These are phyloP conservation scores for Syzygium malaccense DNA, from an alignment of 441 rosid genomes.

Conservation along the genomic window DNA sequence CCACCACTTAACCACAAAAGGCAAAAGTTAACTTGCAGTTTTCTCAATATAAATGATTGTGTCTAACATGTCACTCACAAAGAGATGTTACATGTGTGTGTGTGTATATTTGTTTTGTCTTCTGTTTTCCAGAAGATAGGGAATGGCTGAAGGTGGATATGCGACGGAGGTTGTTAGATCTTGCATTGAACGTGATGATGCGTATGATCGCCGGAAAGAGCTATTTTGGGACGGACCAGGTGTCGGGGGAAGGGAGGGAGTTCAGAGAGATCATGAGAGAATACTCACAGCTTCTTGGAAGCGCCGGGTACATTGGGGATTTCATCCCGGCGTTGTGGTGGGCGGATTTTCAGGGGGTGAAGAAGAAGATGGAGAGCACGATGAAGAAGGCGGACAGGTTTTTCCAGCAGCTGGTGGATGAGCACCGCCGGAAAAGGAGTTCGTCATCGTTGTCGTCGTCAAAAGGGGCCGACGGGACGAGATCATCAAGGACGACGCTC, in stretches of 20 bases:
- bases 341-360: slow-evolving; percentile 22
- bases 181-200: slow-evolving; percentile 7
- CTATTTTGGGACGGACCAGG: background rate
- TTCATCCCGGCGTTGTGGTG: slow-evolving; percentile 11
- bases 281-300: background rate
- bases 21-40: background rate
- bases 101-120: background rate
- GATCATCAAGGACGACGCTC: background rate
- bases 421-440: slow-evolving; percentile 2
- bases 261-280: background rate
- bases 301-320: slow-evolving; percentile 12
- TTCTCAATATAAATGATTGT: background rate
- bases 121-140: background rate
- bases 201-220: slow-evolving; percentile 17
- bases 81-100: background rate
- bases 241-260: slow-evolving; percentile 11
- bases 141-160: background rate
- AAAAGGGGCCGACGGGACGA: background rate
- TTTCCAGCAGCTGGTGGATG: slow-evolving; percentile 12
- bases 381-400: slow-evolving; percentile 15
- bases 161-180: slow-evolving; percentile 1
- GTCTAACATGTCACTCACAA: background rate
- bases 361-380: slow-evolving; percentile 12
- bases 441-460: background rate
- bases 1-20: background rate